Percentiles rank a stretch among this genome's conserved stretches.
phyloP scores from a whole-genome alignment of 352 stramenopile species.

The Pythium coloratum region DNA sequence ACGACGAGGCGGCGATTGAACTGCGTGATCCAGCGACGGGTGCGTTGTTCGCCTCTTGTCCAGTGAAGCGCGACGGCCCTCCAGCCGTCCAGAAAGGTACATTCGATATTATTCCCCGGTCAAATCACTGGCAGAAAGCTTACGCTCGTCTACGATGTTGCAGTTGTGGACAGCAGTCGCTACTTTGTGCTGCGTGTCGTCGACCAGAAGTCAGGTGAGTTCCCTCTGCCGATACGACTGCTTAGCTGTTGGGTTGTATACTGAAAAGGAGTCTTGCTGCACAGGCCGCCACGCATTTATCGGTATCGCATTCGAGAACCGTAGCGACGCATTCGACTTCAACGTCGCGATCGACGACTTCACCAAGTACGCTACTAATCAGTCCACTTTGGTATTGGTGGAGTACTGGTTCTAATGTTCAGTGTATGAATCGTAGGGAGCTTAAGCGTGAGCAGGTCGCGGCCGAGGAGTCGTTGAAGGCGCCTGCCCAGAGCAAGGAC shows the following conservation, averaged over 20 bases:
- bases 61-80: slow-evolving; percentile 56
- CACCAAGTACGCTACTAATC: slow-evolving; percentile 45
- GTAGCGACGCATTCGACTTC: slow-evolving; percentile 95
- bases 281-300: slow-evolving; percentile 91
- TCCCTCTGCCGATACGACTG: no score
- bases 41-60: slow-evolving; percentile 56
- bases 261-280: neutral
- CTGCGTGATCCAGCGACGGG: slow-evolving; percentile 59
- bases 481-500: slow-evolving; percentile 58
- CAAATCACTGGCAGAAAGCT: neutral
- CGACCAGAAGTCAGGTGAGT: slow-evolving; percentile 71
- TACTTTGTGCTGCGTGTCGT: slow-evolving; percentile 94
- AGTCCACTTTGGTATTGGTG: neutral
- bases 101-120: no score
- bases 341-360: slow-evolving; percentile 92
- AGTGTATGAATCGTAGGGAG: slow-evolving; percentile 31
- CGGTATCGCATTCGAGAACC: slow-evolving; percentile 92
- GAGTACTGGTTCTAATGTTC: no score
- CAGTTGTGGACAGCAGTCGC: slow-evolving; percentile 89
- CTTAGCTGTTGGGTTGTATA: neutral
- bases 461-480: slow-evolving; percentile 36
- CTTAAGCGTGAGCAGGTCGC: slow-evolving; percentile 56
- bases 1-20: slow-evolving; percentile 62
- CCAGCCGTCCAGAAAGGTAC: slow-evolving; percentile 66
- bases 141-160: slow-evolving; percentile 2